Evolutionary conservation across 306 rosid species (phyloP), one percentile per base, ranked within the genome.

Genomic region (Malus orientalis): DNA sequence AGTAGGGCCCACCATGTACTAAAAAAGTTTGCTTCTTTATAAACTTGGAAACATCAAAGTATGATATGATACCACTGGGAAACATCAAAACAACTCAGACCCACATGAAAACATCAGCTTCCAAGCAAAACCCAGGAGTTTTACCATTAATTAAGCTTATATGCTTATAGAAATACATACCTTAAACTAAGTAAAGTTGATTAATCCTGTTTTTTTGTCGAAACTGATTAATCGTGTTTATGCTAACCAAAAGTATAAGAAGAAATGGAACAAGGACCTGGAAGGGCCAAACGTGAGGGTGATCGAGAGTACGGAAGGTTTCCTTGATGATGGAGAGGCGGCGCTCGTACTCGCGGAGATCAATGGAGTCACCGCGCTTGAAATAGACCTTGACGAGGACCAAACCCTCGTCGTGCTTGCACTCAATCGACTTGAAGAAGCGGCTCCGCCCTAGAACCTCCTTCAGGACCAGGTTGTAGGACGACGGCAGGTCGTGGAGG

Each of bases 321-420:
- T 90, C 88, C 47, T 84, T 88, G 83, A 95, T 90, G 68, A 79
- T 88, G 72, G 67, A 80, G 58, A 95, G 93, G 27, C 97, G 89
- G 61, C 92, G 92, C 29, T 92, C 96, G 78, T 95, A 87, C 10
- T 90, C 87, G 7, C 84, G 83, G 77, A 92, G 91, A 83, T 95
- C 96, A 71, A 95, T 74, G 79, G 55, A 85, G 81, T 95, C 97
- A 32, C 99, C 99, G 40, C 97, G 97, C 86, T 92, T 92, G 97
- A 95, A 95, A 76, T 95, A 92, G 49, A 95, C 97, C 89, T 95
- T 95, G 76, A 95, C 99, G 70, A 95, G 97, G 47, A 95, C 96
- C 86, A 95, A 88, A 70, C 98, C 98, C 86, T 92, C 97, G 58
- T 95, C 98, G 83, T 95, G 98, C 83, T 95, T 95, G 86, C 98